phyloP scores from a whole-genome alignment of 441 rosid genomes.

The Melastoma candidum region DNA sequence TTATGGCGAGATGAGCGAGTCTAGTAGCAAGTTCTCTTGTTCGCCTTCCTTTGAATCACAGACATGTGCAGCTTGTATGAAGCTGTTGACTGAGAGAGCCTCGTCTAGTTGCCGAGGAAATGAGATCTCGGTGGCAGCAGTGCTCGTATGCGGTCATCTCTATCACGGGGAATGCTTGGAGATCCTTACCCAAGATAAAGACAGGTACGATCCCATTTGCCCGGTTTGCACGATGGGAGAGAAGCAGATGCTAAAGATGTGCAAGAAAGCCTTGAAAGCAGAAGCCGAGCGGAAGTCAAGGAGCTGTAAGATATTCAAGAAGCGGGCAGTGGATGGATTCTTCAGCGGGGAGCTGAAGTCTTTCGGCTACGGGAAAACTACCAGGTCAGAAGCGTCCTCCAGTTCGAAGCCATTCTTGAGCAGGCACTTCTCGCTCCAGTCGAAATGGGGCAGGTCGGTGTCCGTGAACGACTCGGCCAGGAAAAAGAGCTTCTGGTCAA shows the following conservation, averaged over 20 bases:
- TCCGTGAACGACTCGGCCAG: constrained; percentile 41
- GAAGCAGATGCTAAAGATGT: constrained; percentile 51
- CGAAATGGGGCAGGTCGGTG: constrained; percentile 51
- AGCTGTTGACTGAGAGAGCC: constrained; percentile 57
- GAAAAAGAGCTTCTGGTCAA: constrained; percentile 69
- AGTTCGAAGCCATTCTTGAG: constrained; percentile 59
- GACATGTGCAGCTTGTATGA: constrained; percentile 71
- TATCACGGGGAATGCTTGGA: constrained; percentile 93
- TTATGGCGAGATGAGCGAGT: constrained; percentile 53
- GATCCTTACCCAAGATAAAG: constrained; percentile 53
- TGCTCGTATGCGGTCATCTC: constrained; percentile 75
- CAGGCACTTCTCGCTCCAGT: constrained; percentile 52
- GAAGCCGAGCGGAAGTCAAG: constrained; percentile 54
- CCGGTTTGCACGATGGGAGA: constrained; percentile 78
- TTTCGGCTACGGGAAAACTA: constrained; percentile 30
- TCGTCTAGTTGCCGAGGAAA: constrained; percentile 26
- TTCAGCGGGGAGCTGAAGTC: constrained; percentile 47
- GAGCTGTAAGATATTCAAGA: constrained; percentile 50
- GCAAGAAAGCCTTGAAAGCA: constrained; percentile 46
- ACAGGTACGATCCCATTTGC: constrained; percentile 68
- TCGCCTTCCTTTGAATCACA: constrained; percentile 59
- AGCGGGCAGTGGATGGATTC: constrained; percentile 57
- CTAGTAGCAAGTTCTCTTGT: constrained; percentile 65
- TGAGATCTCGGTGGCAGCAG: constrained; percentile 61
- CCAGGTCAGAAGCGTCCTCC: constrained; percentile 46